Evolutionary conservation across 371 early-diverging fungal species (phyloP), one percentile per base, ranked within the genome.

Genomic region (Capillidium rhysosporum): DNA sequence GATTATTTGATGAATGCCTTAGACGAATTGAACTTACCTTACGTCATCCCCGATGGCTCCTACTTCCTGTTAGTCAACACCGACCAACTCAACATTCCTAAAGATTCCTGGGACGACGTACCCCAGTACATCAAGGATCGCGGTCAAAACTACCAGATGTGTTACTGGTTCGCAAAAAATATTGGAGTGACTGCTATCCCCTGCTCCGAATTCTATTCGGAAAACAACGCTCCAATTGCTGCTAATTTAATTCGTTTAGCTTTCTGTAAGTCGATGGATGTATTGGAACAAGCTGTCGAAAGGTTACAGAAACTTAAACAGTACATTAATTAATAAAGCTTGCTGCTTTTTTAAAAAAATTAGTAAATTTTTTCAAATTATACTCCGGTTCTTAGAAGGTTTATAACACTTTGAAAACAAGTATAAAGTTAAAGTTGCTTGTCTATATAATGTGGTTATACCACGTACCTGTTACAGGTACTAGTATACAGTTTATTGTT

Each of bases 161-260:
- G 86, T 60, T 82, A 85, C 63, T 89, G 82, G 77, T 61, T 94
- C 47, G 84, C 89, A 23, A 84, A 79, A 61, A 84, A 89, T 58
- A 83, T 85, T 56, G 92, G 92, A 23, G 90, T 95, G 1, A 82
- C 86, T 8, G 82, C 88, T 26, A 95, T 95, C 59, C 96, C 96
- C 31, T 86, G 90, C 1, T 76, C 83, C 29, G 86, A 89, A 63
- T 95, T 95, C 58, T 92, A 92, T 62, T 76, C 73, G 34, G 69
- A 69, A 48, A 77, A 74, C 7, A 78, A 87, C 58, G 75, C 73
- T 61, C 60, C 64, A 8, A 59, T 88, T 41, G 89, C 87, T 1
- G 75, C 77, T 31, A 62, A 86, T 57, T 82, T 76, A 61, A 83
- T 84, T 16, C 73, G 96, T 38, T 90, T 95, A 61, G 89, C 90